Base-by-base conservation (phyloP, 1,284 basidiomycete species). In the Mycena sp. region DNA sequence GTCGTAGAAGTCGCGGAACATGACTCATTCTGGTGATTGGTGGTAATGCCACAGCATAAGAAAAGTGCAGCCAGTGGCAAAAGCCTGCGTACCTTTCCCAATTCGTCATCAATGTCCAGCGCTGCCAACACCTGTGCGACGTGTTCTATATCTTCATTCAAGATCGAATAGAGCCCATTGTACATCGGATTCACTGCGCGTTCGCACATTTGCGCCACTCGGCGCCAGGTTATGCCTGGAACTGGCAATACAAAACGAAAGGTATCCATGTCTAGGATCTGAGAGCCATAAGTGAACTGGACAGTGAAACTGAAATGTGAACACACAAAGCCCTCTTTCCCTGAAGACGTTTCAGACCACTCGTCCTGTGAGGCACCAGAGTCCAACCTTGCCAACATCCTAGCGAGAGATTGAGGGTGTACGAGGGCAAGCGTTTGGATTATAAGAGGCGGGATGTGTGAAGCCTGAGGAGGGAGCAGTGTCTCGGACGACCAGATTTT, bases 181-280 rank as follows among this genome's bases (percentile, higher is more conserved):
- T 40, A 54, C 60, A 59, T 59, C n/a, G 56, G 56, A 30, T 65
- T 51, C 50, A 61, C 30, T 3, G 61, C 61, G 26, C 44, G 61
- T 49, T 63, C 55, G 37, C 61, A 63, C 12, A 63, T 38, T 26
- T 61, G 35, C 14, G 61, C 61, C 29, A 67, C 50, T 6, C 19
- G 44, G n/a, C 45, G 54, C 65, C 65, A 67, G n/a, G 41, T 52
- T 12, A 63, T 41, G 44, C 54, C 61, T 6, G 63, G 63, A 17
- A 63, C 61, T 2, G 65, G 50, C 11, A 67, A 38, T 7, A 67
- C 58, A 11, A 67, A 48, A 5, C 55, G 61, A 19, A 63, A 61
- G 23, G 46, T 43, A 14, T 63, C 58, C 51, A 58, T 58, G 41
- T 67, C 61, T 10, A 67, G 26, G 40, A 28, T 52, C 65, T 67